Evolutionary conservation across 805 yeast species (phyloP), one percentile per base, ranked within the genome.

Genomic region (Cephaloascus fragrans): DNA sequence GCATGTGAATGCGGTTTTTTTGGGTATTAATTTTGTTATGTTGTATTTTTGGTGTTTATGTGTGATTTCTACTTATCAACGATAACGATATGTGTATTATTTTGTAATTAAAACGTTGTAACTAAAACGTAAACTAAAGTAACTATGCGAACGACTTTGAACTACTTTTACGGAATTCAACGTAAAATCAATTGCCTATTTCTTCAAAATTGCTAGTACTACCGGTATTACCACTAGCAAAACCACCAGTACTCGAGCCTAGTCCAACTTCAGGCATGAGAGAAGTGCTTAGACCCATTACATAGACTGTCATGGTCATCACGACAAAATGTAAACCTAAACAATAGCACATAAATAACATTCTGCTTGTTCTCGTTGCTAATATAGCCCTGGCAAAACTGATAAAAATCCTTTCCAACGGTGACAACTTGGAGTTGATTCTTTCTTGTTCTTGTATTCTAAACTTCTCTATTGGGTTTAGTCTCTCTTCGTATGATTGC

Each of bases 381-480:
- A 88, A 62, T n/a, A 88, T 73, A 0, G 83, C 73, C 46, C 85
- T 69, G 1, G 95, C 81, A 44, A 83, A 68, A 41, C 79, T 75
- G 42, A 79, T 75, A 46, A 81, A 83, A n/a, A 84, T 59, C 42
- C 94, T 69, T 49, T 93, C 97, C 41, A 83, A 53, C 2, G 93
- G 83, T 2, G 89, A 78, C 55, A 88, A 66, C 36, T 75, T 72
- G 5, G 88, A 76, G 37, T 73, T 71, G 36, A 83, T 80, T 47
- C 95, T 67, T 49, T 82, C 87, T 28, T 83, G 75, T 53, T 87
- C 96, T 45, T 77, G 65, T 35, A 78, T 72, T 49, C 94, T 73
- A 59, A 90, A 85, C 50, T 77, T 83, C 47, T 84, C 90, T 43
- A 88, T 76, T 26, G 96, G 94, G 48, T 87, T 88, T 35, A 87